Evolutionary conservation across 1,284 basidiomycete genomes (phyloP).

Genomic region (Microstroma glucosiphilum): DNA sequence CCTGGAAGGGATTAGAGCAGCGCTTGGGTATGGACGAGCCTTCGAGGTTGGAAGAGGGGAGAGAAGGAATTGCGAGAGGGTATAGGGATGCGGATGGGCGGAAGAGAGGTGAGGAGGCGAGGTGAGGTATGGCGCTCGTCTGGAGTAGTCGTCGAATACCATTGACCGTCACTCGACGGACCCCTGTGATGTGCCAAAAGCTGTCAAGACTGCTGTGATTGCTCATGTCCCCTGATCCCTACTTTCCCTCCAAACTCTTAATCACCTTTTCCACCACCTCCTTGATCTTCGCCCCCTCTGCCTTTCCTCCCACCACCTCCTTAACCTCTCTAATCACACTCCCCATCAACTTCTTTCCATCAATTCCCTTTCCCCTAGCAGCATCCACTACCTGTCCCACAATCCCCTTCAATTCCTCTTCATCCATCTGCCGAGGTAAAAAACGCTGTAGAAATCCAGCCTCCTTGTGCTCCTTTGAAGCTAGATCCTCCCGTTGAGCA

Average conservation of each 20-base stretch:
- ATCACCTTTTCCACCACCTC: not conserved
- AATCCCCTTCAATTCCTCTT: slow-evolving; percentile 15
- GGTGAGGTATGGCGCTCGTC: not conserved
- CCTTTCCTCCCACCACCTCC: not conserved
- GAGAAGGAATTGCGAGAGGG: slow-evolving; percentile 79
- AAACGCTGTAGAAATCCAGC: slow-evolving; percentile 22
- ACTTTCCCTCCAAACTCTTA: not conserved
- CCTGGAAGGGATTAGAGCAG: slow-evolving; percentile 76
- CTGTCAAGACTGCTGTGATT: too few species aligned
- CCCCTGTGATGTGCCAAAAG: too few species aligned
- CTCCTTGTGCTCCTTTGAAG: not conserved
- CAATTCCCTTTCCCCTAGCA: not conserved
- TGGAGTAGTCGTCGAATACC: too few species aligned
- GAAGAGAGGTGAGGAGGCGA: not conserved
- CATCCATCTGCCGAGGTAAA: slow-evolving; percentile 35
- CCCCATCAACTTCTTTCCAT: slow-evolving; percentile 6
- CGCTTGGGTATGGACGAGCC: slow-evolving; percentile 74
- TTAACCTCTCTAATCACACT: slow-evolving; percentile 2
- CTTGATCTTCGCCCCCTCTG: not conserved
- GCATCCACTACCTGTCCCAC: not conserved
- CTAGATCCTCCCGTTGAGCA: slow-evolving; percentile 1
- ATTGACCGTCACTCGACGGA: too few species aligned
- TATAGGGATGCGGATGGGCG: slow-evolving; percentile 54
- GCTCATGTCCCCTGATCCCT: not conserved
- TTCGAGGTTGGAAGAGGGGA: slow-evolving; percentile 74